Evolutionary conservation across 495 filamentous ascomycete genomes (phyloP), one percentile per base, ranked within the genome.

Genomic region (Staphylotrichum tortipilum): DNA sequence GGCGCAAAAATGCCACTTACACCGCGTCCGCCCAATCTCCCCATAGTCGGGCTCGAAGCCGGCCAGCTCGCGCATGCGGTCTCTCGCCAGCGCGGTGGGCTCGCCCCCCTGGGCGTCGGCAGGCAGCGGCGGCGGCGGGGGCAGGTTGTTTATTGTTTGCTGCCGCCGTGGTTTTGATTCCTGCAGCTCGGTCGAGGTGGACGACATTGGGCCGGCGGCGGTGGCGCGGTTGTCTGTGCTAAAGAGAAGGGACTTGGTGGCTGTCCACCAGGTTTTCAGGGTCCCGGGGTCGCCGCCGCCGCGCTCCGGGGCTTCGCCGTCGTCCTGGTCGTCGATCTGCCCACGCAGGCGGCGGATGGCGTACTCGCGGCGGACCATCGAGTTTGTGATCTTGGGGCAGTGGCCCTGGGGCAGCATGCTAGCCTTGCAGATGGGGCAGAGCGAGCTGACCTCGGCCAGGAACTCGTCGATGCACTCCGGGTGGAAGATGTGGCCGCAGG

Each of bases 401-500:
- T 79, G 83, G 0, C 83, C 82, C 4, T 60, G 59, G 3, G 85
- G 76, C 4, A 95, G 67, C 49, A 87, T 83, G 37, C 75, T 82
- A 38, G 79, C 74, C 59, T 95, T 95, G 71, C 91, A 97, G 44
- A 94, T 66, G 1, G 91, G 91, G 58, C 91, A 97, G 11, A 94
- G 74, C 34, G 82, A 86, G 61, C 83, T 89, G 57, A 77, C 79
- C 33, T 78, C 68, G 40, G 71, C 68, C 35, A 96, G 70, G 54
- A 88, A 90, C 10, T 77, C 70, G 60, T 96, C 89, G 55, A 97
- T 87, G 63, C 91, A 97, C 35, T 81, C 82, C 3, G 87, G 81
- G 47, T 97, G 89, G 67, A 88, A 97, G 48, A 95, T 89, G 61
- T 97, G 91, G 0, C 84, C 78, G 55, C 91, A 97, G 0, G 86